Base-by-base conservation (phyloP, 495 filamentous ascomycete species). In the Xeromyces bisporus region DNA sequence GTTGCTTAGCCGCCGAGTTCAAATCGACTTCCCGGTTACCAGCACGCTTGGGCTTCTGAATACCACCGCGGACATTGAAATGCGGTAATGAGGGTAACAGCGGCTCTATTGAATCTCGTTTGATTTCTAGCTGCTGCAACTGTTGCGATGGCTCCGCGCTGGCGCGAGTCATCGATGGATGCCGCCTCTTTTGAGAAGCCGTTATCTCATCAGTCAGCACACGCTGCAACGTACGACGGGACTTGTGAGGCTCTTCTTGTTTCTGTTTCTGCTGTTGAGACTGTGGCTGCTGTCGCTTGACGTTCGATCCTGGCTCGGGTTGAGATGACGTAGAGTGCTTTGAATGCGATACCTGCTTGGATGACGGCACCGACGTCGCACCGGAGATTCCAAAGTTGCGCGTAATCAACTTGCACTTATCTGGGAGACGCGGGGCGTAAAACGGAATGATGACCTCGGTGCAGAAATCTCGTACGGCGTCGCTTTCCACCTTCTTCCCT, bases 361-460 rank as follows among this genome's bases (percentile, higher is more conserved):
- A 42, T 39, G 29, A 45, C 23, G 6, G 57, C 57, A 1, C 71
- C 17, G 80, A 74, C 25, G 72, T 60, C 18, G 69, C 64, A 15
- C 67, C 59, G 2, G 78, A 77, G 0, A 82, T 84, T 9, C 86
- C 85, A 6, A 94, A 71, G 52, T 93, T 93, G 36, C 76, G 76
- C 38, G 78, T 87, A 37, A 97, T 72, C 23, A 65, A 59, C 29
- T 71, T 71, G 51, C 81, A 89, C 27, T 79, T 66, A 15, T 85
- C 75, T 4, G 86, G 87, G 7, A 93, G 58, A 14, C 86, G 76
- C 8, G 82, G 69, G 21, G 74, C 73, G 44, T 91, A 97, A 60
- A 97, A 96, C 27, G 89, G 87, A 23, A 91, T 57, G 43, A 97
- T 75, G 31, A 97, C 82, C 51, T 96, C 87, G 2, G 85, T 68